Conservation (phyloP, 805 yeast species). For the Starmerella geochares region DNA sequence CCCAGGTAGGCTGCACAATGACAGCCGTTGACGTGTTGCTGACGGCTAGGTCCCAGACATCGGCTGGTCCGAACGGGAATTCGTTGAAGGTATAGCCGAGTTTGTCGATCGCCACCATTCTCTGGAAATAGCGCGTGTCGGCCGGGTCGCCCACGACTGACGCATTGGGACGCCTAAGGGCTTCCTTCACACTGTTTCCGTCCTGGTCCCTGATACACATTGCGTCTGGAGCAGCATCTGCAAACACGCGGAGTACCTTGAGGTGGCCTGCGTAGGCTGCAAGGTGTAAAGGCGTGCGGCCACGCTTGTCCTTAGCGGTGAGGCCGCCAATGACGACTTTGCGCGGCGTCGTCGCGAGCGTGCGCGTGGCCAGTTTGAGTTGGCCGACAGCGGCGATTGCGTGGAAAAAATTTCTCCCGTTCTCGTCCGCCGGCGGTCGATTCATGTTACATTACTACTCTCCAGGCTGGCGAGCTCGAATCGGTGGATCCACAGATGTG, state of each 20-base stretch:
- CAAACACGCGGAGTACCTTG: conserved; percentile 15
- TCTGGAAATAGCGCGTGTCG: conserved; percentile 1
- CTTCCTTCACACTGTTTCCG: conserved; percentile 18
- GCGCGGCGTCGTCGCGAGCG: conserved; percentile 15
- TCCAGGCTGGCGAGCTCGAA: not conserved
- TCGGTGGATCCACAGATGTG: not conserved
- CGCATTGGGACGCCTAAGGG: conserved; percentile 17
- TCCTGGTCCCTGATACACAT: conserved; percentile 14
- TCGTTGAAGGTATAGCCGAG: conserved; percentile 2
- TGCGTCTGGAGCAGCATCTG: conserved; percentile 23
- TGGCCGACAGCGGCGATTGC: conserved; percentile 24
- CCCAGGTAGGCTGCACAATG: conserved; percentile 13
- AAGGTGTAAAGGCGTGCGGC: conserved; percentile 24
- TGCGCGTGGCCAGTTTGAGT: conserved; percentile 11
- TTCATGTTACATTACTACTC: conserved; percentile 11
- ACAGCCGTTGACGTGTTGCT: conserved; percentile 11
- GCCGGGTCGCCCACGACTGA: conserved; percentile 11
- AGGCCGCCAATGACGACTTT: conserved; percentile 16
- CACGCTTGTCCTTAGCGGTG: conserved; percentile 20
- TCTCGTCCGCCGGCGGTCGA: conserved; percentile 11
- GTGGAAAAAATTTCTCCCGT: conserved; percentile 24
- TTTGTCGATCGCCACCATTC: conserved; percentile 11
- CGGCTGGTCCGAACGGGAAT: conserved; percentile 13
- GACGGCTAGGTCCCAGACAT: conserved; percentile 20
- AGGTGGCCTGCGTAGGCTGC: conserved; percentile 25